These are phyloP conservation scores for Apiospora phragmitis DNA, from an alignment of 2,329 filamentous ascomycete species.

Conservation along the genomic window DNA sequence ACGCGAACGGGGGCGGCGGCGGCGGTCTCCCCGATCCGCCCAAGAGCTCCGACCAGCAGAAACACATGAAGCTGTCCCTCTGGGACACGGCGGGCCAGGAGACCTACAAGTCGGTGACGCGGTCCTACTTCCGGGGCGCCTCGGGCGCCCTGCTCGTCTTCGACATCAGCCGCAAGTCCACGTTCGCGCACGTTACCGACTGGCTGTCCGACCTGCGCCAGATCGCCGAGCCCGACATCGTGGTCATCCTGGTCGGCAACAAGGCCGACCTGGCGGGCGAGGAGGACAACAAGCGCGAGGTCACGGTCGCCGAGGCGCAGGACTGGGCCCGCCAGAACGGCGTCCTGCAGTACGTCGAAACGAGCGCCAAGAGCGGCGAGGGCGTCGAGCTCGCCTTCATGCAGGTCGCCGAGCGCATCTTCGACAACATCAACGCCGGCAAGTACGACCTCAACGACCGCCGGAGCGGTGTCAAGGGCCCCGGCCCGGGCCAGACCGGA, in stretches of 20 bases:
- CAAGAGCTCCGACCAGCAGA: constrained; percentile 48
- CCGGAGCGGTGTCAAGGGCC: constrained; percentile 84
- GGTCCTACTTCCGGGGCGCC: constrained; percentile 86
- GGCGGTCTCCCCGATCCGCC: constrained; percentile 57
- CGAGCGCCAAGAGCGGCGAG: constrained; percentile 91
- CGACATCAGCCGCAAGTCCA: constrained; percentile 83
- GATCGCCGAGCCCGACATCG: constrained; percentile 94
- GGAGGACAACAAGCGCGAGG: constrained; percentile 61
- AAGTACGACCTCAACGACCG: constrained; percentile 94
- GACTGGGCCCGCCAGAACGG: constrained; percentile 86
- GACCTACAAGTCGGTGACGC: constrained; percentile 94
- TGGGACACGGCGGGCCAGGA: constrained; percentile 98
- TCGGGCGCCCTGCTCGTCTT: constrained; percentile 81
- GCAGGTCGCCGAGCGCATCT: constrained; percentile 92
- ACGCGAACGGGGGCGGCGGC: constrained; percentile 25
- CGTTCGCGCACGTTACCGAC: constrained; percentile 84
- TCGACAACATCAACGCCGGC: constrained; percentile 93
- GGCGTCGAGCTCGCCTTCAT: constrained; percentile 92
- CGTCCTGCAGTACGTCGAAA: constrained; percentile 93
- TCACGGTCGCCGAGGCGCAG: constrained; percentile 79
- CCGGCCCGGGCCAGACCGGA: constrained; percentile 47
- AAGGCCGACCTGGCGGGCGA: constrained; percentile 77
- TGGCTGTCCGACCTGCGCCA: constrained; percentile 94
- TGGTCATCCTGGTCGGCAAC: constrained; percentile 93
- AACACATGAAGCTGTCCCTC: constrained; percentile 88